A percentile compares a stretch with the other conserved stretches of the same genome.
Evolutionary conservation across 768 basidiomycete species (phyloP).

Genomic region (Fibroporia radiculosa): DNA sequence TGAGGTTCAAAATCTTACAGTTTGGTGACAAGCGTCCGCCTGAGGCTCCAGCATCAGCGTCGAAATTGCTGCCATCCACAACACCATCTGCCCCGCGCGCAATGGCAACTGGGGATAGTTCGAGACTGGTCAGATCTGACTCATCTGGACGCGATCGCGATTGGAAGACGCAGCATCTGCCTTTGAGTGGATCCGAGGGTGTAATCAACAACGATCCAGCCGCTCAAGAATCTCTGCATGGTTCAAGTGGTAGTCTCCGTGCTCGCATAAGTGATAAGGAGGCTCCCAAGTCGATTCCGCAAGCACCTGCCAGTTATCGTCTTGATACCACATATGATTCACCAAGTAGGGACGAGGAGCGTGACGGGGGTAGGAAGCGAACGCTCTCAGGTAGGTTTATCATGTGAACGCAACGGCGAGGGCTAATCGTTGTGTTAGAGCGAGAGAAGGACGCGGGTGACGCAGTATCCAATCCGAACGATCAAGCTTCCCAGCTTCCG

Average conservation of each 20-base stretch:
- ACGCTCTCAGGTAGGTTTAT: slow-evolving; percentile 51
- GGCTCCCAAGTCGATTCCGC: slow-evolving; percentile 29
- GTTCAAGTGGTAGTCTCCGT: slow-evolving; percentile 32
- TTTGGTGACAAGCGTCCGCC: slow-evolving; percentile 46
- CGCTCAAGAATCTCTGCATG: background rate
- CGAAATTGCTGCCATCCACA: slow-evolving; percentile 44
- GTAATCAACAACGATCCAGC: slow-evolving; percentile 8
- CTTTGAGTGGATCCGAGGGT: slow-evolving; percentile 12
- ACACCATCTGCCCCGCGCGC: slow-evolving; percentile 68
- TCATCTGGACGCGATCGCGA: slow-evolving; percentile 36
- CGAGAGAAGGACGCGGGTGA: slow-evolving; percentile 52
- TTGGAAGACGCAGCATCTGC: slow-evolving; percentile 26
- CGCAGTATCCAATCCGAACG: slow-evolving; percentile 26
- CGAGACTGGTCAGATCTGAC: slow-evolving; percentile 36
- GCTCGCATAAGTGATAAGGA: slow-evolving; percentile 62
- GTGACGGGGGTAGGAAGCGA: slow-evolving; percentile 59
- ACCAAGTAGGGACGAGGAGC: slow-evolving; percentile 45
- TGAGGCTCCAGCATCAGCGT: slow-evolving; percentile 35
- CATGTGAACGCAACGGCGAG: background rate
- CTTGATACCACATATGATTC: slow-evolving; percentile 22
- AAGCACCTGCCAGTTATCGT: slow-evolving; percentile 36
- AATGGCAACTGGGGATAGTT: slow-evolving; percentile 46
- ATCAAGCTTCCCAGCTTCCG: slow-evolving; percentile 33
- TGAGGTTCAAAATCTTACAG: slow-evolving; percentile 22
- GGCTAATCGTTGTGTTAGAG: slow-evolving; percentile 29